These are phyloP conservation scores for Lathyrus sativus DNA, from an alignment of 306 rosid species.

Conservation along the genomic window DNA sequence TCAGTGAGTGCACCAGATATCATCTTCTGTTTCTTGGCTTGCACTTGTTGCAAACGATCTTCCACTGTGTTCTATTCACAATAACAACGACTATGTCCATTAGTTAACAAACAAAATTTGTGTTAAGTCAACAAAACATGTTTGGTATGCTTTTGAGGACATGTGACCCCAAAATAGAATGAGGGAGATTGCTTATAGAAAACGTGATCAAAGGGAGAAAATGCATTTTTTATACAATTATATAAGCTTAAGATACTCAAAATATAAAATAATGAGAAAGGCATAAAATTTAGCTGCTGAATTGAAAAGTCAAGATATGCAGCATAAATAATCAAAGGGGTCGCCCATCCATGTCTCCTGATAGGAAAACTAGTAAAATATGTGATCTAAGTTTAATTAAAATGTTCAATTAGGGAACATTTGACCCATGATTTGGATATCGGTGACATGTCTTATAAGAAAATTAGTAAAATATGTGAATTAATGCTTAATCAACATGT, in stretches of 20 bases:
- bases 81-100: background rate
- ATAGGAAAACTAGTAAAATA: background rate
- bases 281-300: slow-evolving; percentile 3
- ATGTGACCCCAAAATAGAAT: slow-evolving; percentile 25
- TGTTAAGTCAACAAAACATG: slow-evolving; percentile 1
- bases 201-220: slow-evolving; percentile 34
- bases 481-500: background rate
- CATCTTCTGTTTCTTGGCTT: slow-evolving; percentile 74
- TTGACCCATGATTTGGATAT: slow-evolving; percentile 16
- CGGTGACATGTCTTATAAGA: background rate
- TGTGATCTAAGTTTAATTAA: background rate
- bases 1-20: slow-evolving; percentile 80
- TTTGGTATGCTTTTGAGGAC: background rate
- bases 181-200: slow-evolving; percentile 1
- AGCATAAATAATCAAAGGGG: background rate
- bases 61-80: slow-evolving; percentile 65
- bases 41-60: slow-evolving; percentile 73
- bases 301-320: slow-evolving; percentile 22
- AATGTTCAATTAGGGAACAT: background rate
- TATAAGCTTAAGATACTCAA: background rate
- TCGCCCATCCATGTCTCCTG: slow-evolving; percentile 3
- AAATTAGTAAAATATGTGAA: background rate
- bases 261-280: background rate
- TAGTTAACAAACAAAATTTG: slow-evolving; percentile 28
- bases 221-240: background rate